Conservation (phyloP, 306 rosid genomes). For the Cercis canadensis region DNA sequence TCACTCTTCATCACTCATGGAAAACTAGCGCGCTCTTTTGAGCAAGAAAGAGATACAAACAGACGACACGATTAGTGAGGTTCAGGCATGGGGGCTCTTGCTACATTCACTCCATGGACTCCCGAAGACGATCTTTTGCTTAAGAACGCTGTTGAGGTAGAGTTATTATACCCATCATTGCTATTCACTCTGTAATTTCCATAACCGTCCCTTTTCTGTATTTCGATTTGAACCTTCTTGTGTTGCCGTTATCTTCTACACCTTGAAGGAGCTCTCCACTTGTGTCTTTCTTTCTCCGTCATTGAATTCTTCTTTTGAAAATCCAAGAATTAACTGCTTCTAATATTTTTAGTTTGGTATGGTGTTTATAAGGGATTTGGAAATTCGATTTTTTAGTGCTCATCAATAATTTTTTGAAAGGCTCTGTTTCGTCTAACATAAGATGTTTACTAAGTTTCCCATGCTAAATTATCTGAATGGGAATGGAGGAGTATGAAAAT, state of each 20-base stretch:
- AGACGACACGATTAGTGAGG: conserved; percentile 11
- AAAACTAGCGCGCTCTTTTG: conserved; percentile 3
- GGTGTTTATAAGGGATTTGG: neutral
- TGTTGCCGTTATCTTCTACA: neutral
- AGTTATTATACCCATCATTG: neutral
- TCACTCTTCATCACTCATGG: neutral
- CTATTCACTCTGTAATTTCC: conserved; percentile 1
- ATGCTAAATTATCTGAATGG: neutral
- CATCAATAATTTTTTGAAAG: conserved; percentile 14
- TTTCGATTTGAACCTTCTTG: neutral
- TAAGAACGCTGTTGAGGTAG: conserved; percentile 89
- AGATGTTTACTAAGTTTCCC: neutral
- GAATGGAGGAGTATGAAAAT: neutral
- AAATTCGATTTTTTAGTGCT: conserved; percentile 1
- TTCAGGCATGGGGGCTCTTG: conserved; percentile 74
- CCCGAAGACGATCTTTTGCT: conserved; percentile 86
- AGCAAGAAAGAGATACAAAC: neutral
- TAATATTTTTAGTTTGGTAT: neutral
- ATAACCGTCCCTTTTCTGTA: neutral
- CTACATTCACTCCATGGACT: conserved; percentile 61
- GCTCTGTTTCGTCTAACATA: neutral
- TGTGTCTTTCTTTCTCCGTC: conserved; percentile 1
- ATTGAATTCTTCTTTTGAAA: neutral
- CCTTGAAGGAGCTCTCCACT: neutral
- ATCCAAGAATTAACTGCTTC: neutral